phyloP scores from a whole-genome alignment of 1,284 basidiomycete genomes.

The Puccinia hordei region DNA sequence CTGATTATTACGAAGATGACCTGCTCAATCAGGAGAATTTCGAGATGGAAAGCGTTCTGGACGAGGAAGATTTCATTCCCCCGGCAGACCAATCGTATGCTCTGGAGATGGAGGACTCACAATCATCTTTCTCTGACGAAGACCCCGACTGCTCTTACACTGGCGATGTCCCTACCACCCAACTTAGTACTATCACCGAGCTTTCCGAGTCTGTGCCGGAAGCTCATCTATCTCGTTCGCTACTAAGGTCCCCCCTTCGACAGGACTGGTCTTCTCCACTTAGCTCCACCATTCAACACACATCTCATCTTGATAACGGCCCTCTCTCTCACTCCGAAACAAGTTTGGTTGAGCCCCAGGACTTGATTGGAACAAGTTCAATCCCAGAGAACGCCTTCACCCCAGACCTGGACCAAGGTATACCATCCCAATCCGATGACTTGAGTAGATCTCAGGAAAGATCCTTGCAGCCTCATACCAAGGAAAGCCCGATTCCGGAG shows the following conservation, averaged over 20 bases:
- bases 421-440: neutral
- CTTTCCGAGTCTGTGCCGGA: neutral
- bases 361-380: neutral
- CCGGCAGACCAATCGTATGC: neutral
- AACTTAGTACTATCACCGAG: slow-evolving; percentile 11
- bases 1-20: neutral
- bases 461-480: neutral
- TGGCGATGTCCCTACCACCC: neutral
- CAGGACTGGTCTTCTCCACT: neutral
- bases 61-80: slow-evolving; percentile 5
- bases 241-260: neutral
- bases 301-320: neutral
- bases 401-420: neutral
- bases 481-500: neutral
- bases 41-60: neutral
- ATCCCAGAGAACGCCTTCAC: neutral
- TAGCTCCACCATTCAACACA: neutral
- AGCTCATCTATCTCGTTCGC: neutral
- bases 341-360: neutral
- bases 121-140: slow-evolving; percentile 2
- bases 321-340: neutral
- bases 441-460: neutral
- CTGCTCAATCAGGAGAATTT: neutral
- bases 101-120: neutral
- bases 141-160: neutral